Base-by-base conservation (phyloP, 1,284 basidiomycete species). In the Caloboletus firmus region DNA sequence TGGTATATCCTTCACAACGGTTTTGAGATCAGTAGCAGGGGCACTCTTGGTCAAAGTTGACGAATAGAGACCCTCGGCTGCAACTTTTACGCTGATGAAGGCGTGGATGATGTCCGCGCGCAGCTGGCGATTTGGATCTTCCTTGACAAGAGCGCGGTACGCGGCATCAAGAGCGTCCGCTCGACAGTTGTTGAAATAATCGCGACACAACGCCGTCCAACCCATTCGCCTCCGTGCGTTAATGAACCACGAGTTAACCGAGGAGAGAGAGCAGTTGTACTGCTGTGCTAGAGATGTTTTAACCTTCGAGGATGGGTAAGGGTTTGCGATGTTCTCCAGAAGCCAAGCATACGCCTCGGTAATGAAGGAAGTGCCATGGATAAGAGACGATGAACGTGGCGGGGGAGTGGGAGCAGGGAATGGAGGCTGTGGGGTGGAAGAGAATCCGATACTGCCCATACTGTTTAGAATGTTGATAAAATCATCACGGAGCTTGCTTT, bases 231-330 rank as follows among this genome's bases (percentile, higher is more conserved):
- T 70, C 0, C 81, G 68, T 2, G 67, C 67, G 30, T 76, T 75
- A 11, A 68, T 60, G 42, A 83, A 83, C 81, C 80, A 83, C 0
- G 66, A 62, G 49, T 74, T 73, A 18, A 83, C 59, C 5, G 74
- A 68, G 31, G 71, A 73, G 0, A 69, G 13, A 0, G 68, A 20
- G 1, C 58, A 66, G 1, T 62, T 58, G 0, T 72, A 59, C 1
- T 49, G 49, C 0, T 37, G 45, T 0, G 73, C 62, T 9, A 81
- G 64, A 0, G 44, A 36, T 10, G 62, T 55, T 32, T 75, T 75
- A 0, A 67, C 22, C 0, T 60, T 46, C 5, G 59, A 60, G 0
- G 75, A 59, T 0, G 80, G 79, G 45, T 81, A 83, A 0, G 81
- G 81, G 40, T 81, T 73, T 44, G 77, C 71, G 2, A 81, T 58